Conservation (phyloP, 257 asterid species). For the Scutellaria barbata region DNA sequence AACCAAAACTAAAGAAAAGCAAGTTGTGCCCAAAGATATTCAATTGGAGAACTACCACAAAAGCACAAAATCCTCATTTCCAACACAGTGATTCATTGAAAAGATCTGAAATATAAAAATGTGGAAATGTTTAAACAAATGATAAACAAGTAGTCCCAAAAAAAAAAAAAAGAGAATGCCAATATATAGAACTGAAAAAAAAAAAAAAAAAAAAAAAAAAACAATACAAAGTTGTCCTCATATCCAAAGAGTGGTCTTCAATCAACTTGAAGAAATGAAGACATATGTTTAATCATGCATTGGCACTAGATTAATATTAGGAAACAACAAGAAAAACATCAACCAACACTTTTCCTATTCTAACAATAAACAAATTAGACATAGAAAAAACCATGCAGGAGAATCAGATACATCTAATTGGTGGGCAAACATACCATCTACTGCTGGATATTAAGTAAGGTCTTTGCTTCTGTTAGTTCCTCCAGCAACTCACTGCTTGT, state of each 20-base stretch:
- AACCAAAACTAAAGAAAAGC: too few species aligned
- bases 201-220: neutral
- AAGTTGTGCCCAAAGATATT: too few species aligned
- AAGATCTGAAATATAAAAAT: too few species aligned
- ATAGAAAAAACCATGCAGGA: neutral
- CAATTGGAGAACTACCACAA: neutral
- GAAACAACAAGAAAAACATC: neutral
- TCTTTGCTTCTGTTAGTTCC: constrained; percentile 72
- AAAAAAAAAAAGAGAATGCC: too few species aligned
- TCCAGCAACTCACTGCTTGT: constrained; percentile 76
- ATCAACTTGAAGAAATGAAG: neutral
- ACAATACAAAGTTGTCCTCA: constrained; percentile 11
- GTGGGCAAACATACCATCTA: constrained; percentile 45
- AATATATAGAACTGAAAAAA: neutral
- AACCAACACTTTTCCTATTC: neutral
- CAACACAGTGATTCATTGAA: neutral
- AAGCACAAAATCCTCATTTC: neutral
- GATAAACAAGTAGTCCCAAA: too few species aligned
- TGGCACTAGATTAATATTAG: neutral
- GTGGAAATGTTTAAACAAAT: too few species aligned
- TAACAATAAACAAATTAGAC: neutral
- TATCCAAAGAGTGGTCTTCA: neutral
- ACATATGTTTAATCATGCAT: neutral
- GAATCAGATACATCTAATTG: neutral
- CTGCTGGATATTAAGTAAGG: constrained; percentile 79